Percentiles rank a stretch among this genome's conserved stretches.
Evolutionary conservation across 108 stramenopile genomes (phyloP).

Genomic region (Halocafeteria seosinensis): DNA sequence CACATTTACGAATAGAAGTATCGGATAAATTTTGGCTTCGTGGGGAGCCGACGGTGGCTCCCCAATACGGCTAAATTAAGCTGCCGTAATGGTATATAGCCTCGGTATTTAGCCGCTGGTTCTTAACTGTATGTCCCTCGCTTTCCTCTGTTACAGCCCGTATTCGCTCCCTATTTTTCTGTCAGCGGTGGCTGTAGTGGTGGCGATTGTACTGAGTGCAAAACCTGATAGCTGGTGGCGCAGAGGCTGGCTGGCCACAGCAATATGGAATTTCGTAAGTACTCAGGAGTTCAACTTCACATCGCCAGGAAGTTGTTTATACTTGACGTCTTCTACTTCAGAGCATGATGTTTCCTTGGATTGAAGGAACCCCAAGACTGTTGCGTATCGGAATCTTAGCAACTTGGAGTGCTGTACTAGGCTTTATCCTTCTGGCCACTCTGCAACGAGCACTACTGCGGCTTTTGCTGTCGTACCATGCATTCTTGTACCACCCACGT

Average conservation of each 20-base stretch:
- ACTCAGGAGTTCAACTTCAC: too few relatives aligned
- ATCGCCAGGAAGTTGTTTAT: too few relatives aligned
- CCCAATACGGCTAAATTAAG: too few relatives aligned
- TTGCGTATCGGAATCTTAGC: conserved; percentile 7
- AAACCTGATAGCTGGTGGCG: conserved; percentile 9
- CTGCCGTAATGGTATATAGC: too few relatives aligned
- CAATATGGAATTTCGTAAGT: conserved; percentile 2
- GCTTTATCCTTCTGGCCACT: conserved; percentile 8
- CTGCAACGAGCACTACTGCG: conserved; percentile 3
- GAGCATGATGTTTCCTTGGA: background rate
- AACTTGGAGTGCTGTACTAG: conserved; percentile 7
- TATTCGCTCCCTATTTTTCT: background rate
- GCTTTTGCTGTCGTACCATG: conserved; percentile 8
- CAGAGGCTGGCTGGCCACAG: conserved; percentile 11
- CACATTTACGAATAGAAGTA: too few relatives aligned
- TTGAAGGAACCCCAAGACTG: background rate
- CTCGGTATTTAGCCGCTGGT: too few relatives aligned
- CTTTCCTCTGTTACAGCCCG: too few relatives aligned
- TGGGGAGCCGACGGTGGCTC: too few relatives aligned
- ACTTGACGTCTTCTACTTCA: too few relatives aligned
- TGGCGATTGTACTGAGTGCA: background rate
- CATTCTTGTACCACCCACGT: conserved; percentile 11
- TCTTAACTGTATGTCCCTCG: too few relatives aligned
- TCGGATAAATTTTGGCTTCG: too few relatives aligned
- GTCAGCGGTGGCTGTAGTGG: conserved; percentile 1